phyloP scores from a whole-genome alignment of 176 grass and related monocot genomes.

The Chrysopogon serrulatus region DNA sequence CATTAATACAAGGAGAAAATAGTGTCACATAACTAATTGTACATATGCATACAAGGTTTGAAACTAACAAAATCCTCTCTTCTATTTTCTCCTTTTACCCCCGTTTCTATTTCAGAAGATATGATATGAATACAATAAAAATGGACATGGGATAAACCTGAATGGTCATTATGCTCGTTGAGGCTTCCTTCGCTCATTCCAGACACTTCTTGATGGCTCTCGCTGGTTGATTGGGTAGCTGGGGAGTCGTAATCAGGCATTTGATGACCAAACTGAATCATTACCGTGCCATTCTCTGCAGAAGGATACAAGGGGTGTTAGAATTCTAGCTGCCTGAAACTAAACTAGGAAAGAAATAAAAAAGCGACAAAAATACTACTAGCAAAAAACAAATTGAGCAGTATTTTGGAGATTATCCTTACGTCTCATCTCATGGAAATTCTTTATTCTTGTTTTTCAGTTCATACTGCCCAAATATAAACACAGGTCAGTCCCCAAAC shows the following conservation, averaged over 20 bases:
- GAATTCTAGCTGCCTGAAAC: background rate
- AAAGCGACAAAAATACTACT: background rate
- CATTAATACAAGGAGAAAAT: constrained; percentile 20
- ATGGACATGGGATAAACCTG: constrained; percentile 31
- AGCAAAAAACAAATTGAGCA: background rate
- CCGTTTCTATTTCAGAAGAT: background rate
- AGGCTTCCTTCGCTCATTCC: constrained; percentile 66
- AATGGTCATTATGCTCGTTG: constrained; percentile 47
- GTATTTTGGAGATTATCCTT: constrained; percentile 30
- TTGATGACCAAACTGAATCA: constrained; percentile 55
- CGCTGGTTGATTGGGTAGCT: constrained; percentile 52
- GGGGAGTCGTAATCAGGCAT: constrained; percentile 56
- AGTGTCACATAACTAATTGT: background rate
- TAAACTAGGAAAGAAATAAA: background rate
- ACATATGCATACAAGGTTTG: background rate
- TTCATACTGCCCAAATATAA: constrained; percentile 34
- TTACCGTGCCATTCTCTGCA: constrained; percentile 54
- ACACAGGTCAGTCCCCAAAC: constrained; percentile 18
- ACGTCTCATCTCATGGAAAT: constrained; percentile 29
- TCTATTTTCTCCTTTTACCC: background rate
- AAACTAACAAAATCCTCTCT: background rate
- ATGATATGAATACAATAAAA: constrained; percentile 20
- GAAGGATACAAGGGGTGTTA: background rate
- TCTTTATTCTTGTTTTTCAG: constrained; percentile 37
- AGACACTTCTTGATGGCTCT: constrained; percentile 63